Percentiles rank a stretch among this genome's conserved stretches.
Conservation (phyloP, 2,329 filamentous ascomycete genomes). For the Talaromyces atroroseus region DNA sequence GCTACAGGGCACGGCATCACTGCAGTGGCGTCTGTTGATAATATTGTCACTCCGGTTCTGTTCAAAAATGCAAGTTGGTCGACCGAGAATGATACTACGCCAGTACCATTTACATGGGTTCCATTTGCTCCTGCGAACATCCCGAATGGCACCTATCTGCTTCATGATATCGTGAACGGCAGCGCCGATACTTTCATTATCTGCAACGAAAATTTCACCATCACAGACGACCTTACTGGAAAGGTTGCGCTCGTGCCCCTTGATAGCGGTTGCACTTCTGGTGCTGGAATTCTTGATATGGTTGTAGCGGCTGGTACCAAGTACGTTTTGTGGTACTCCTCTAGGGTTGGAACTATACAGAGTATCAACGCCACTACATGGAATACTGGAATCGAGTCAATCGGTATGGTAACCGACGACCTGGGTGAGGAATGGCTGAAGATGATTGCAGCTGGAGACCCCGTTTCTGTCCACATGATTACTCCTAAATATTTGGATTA, state of each 20-base stretch:
- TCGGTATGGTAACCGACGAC: slow-evolving; percentile 16
- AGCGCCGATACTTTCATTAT: slow-evolving; percentile 46
- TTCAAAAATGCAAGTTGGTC: slow-evolving; percentile 21
- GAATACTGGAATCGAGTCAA: slow-evolving; percentile 4
- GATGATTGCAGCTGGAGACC: slow-evolving; percentile 11
- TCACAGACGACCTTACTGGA: slow-evolving; percentile 53
- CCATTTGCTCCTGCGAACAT: slow-evolving; percentile 29
- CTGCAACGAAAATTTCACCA: slow-evolving; percentile 48
- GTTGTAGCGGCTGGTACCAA: slow-evolving; percentile 52
- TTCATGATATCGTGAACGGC: slow-evolving; percentile 40
- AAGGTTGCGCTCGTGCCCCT: slow-evolving; percentile 57
- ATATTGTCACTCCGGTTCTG: slow-evolving; percentile 27
- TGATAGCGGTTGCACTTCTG: slow-evolving; percentile 49
- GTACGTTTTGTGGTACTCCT: slow-evolving; percentile 61
- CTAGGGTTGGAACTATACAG: slow-evolving; percentile 11
- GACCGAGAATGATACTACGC: slow-evolving; percentile 21
- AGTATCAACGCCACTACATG: slow-evolving; percentile 3
- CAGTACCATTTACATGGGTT: slow-evolving; percentile 27
- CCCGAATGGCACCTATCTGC: slow-evolving; percentile 36
- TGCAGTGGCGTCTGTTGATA: slow-evolving; percentile 43
- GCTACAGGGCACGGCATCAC: slow-evolving; percentile 41
- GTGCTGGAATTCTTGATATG: slow-evolving; percentile 50
- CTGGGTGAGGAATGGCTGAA: slow-evolving; percentile 16
- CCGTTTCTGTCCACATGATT: slow-evolving; percentile 16
- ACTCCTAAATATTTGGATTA: slow-evolving; percentile 10